Base-by-base conservation (phyloP, 805 yeast genomes). In the Nakazawaea siamensis region DNA sequence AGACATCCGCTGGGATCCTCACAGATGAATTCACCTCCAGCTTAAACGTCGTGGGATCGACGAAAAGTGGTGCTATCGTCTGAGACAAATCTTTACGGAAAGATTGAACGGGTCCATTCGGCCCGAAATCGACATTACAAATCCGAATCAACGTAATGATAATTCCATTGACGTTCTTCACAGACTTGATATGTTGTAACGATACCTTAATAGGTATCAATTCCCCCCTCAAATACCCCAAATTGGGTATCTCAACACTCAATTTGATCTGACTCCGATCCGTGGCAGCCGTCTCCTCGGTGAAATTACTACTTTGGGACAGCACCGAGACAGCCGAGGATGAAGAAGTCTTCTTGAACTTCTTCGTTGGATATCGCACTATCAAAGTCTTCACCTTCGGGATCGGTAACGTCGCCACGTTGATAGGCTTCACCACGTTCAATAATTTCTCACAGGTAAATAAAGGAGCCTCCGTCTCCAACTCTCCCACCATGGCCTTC, bases 11-110 rank as follows among this genome's bases (percentile, higher is more conserved):
- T 0, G 97, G 96, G 0, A 87, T 77, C 42, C 77, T 64, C 15
- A 87, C 55, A 27, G 73, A 69, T 0, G 88, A 73, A 21, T 71
- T 72, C 8, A 80, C 64, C 23, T 72, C 77, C 27, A 77, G 66
- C 13, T 65, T 56, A 26, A 75, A 60, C 1, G 80, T 68, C 11
- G 50, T 60, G 1, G 88, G 85, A 50, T 85, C 88, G n/a, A 85
- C 73, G 43, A 75, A 80, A 10, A 87, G 57, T 1, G 96, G 95
- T 1, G 80, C 66, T 1, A 85, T 70, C 24, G 73, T 68, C 55
- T 87, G 97, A 24, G 79, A 72, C 5, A 87, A 60, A 51, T 87
- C 97, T 52, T 87, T 87, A 38, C 97, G 62, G 53, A 80, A 87
- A 1, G 90, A 70, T 52, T 80, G 79, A 37, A 70, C 66, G 36